Base-by-base conservation (phyloP, 257 asterid genomes). In the Lycium ferocissimum region DNA sequence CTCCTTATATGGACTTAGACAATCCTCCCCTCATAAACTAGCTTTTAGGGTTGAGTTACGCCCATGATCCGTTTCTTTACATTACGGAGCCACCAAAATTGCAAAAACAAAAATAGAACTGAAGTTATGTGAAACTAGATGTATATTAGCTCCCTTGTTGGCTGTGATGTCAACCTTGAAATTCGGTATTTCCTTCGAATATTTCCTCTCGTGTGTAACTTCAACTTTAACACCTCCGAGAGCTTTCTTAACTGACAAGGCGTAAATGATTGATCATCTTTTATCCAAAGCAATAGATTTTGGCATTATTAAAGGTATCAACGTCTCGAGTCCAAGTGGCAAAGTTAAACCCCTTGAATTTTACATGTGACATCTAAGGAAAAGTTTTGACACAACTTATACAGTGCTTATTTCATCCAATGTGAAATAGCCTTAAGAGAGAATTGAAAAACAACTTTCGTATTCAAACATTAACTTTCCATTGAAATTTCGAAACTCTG, bases 151-250 rank as follows among this genome's bases (percentile, higher is more conserved):
- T 97, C 99, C 83, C 99, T 85, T 61, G 99, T 97, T 45, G 99
- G 98, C 83, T 95, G 98, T 85, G 99, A 85, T 79, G 99, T 97
- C 79, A 97, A 88, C 57, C 99, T 98, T 73, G 97, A 92, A 86
- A 97, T 97, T 66, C 99, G 93, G 81, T 97, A 97, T 79, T 97
- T 97, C 85, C 99, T 91, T 57, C 99, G 90, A 18, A 97, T 97
- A 70, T 91, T 97, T 38, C 95, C 97, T 82, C 99, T 87, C n/a
- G 88, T 97, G 99, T 85, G 99, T 97, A 81, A 97, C 99, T 92
- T 97, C 99, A 14, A 97, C 99, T 90, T 97, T 97, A 49, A 97
- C 97, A 69, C 99, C 99, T 91, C 99, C 89, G 59, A 97, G 97
- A 49, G 96, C 97, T 89, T 94, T 97, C 86, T 97, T 97, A 43